A percentile compares a stretch with the other conserved stretches of the same genome.
Conservation (phyloP, 441 rosid species). For the Adansonia madagascariensis region DNA sequence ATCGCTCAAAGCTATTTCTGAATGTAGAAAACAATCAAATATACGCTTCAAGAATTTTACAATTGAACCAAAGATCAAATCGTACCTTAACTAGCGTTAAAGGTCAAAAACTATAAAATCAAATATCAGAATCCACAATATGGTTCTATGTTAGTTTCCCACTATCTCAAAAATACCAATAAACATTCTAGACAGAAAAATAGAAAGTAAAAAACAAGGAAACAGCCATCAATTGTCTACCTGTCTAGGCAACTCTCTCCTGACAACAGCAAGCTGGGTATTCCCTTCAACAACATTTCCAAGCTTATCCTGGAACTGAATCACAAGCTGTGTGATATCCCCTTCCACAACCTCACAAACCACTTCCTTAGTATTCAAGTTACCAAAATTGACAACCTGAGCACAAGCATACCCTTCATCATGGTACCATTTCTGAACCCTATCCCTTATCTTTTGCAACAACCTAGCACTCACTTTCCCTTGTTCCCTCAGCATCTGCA, state of each 20-base stretch:
- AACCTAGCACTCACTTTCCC: slow-evolving; percentile 88
- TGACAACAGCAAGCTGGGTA: slow-evolving; percentile 78
- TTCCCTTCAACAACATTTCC: slow-evolving; percentile 96
- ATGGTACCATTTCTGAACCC: slow-evolving; percentile 94
- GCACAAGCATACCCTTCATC: slow-evolving; percentile 97
- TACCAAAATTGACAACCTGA: slow-evolving; percentile 94
- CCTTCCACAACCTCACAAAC: slow-evolving; percentile 98
- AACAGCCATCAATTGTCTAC: slow-evolving; percentile 34
- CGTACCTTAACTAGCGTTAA: neutral
- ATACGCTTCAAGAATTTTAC: slow-evolving; percentile 4
- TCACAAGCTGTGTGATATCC: slow-evolving; percentile 77
- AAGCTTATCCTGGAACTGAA: slow-evolving; percentile 91
- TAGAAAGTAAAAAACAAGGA: slow-evolving; percentile 22
- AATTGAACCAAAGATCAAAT: slow-evolving; percentile 1
- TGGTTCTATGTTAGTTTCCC: neutral
- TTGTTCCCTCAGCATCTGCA: slow-evolving; percentile 69
- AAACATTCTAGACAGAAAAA: neutral
- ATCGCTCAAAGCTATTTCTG: neutral
- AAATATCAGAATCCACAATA: neutral
- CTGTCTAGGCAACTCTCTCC: slow-evolving; percentile 88
- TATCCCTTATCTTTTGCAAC: slow-evolving; percentile 89
- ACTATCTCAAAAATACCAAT: neutral
- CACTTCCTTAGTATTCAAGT: slow-evolving; percentile 41
- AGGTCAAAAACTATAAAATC: neutral
- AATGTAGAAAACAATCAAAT: neutral